These are phyloP conservation scores for Pezicula radicicola DNA, from an alignment of 2,329 filamentous ascomycete species.

Conservation along the genomic window DNA sequence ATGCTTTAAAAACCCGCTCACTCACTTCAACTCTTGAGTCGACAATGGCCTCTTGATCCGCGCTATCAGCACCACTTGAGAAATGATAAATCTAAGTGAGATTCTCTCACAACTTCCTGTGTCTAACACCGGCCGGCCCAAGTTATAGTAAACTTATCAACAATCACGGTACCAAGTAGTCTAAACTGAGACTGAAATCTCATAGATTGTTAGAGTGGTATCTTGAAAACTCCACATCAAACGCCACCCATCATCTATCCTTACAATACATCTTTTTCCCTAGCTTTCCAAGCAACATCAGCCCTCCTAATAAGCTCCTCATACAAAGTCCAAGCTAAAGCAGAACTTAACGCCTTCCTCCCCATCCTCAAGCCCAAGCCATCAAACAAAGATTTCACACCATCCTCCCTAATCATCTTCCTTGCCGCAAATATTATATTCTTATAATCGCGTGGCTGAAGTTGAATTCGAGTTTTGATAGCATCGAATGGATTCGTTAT, in stretches of 20 bases:
- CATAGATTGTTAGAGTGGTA: constrained; percentile 8
- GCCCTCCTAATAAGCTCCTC: constrained; percentile 84
- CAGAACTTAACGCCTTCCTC: constrained; percentile 87
- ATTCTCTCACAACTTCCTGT: too few relatives aligned
- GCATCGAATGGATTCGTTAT: constrained; percentile 97
- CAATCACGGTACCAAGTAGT: too few relatives aligned
- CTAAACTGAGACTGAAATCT: background rate
- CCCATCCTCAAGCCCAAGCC: constrained; percentile 84
- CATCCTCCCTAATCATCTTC: constrained; percentile 81
- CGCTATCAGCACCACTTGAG: too few relatives aligned
- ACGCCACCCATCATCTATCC: background rate
- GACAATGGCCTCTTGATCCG: too few relatives aligned
- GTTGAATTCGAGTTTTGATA: constrained; percentile 90
- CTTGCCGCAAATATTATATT: constrained; percentile 78
- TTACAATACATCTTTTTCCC: constrained; percentile 13
- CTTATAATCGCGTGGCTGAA: constrained; percentile 77
- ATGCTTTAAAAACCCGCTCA: too few relatives aligned
- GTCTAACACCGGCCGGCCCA: background rate
- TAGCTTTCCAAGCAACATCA: constrained; percentile 26
- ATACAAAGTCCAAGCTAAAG: constrained; percentile 96
- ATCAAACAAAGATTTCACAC: constrained; percentile 76
- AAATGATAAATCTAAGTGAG: too few relatives aligned
- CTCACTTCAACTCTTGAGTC: too few relatives aligned
- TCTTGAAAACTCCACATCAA: constrained; percentile 6
- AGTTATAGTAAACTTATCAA: background rate